Base-by-base conservation (phyloP, 1,284 basidiomycete genomes). In the Marasmius oreades region DNA sequence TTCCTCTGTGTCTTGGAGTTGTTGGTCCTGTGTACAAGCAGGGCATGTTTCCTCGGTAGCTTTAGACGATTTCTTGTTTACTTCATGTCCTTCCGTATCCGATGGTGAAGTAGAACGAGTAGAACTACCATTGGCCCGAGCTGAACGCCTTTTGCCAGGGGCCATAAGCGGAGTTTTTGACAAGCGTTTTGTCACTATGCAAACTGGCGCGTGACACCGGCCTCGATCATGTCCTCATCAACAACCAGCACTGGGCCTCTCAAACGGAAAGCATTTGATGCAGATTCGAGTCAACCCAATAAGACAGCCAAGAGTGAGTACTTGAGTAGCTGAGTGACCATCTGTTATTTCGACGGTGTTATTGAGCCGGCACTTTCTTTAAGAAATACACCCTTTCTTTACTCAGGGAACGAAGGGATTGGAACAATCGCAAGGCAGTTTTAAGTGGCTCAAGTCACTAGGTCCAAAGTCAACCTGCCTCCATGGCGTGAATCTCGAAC, bases 401-500 rank as follows among this genome's bases (percentile, higher is more conserved):
- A 61, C 67, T 28, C 63, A 65, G 53, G 63, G 63, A 52, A 60
- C 63, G 42, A 62, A 55, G 57, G 52, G 57, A 4, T 36, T 44
- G n/a, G 31, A 47, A 24, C 18, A 63, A 31, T 10, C 4, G 11
- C 31, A 33, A 22, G 43, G 67, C 60, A 11, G 74, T 7, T 87
- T 89, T 61, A 73, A 73, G 60, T 90, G 87, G 87, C 70, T 82
- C 51, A 72, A 76, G 14, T 73, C 85, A 5, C 63, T 87, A 11
- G 86, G 86, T 1, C 71, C 74, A 3, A 74, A 75, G 14, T 70
- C 74, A 3, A 80, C 85, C 2, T 90, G 88, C 71, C 72, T 90
- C 24, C 79, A 89, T 62, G 90, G 79, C 10, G 63, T 78, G 34
- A 79, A 88, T 66, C 73, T 84, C 5, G 63, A 67, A 4, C 86